These are phyloP conservation scores for Cadophora sp. DNA, from an alignment of 2,329 filamentous ascomycete species.

Conservation along the genomic window DNA sequence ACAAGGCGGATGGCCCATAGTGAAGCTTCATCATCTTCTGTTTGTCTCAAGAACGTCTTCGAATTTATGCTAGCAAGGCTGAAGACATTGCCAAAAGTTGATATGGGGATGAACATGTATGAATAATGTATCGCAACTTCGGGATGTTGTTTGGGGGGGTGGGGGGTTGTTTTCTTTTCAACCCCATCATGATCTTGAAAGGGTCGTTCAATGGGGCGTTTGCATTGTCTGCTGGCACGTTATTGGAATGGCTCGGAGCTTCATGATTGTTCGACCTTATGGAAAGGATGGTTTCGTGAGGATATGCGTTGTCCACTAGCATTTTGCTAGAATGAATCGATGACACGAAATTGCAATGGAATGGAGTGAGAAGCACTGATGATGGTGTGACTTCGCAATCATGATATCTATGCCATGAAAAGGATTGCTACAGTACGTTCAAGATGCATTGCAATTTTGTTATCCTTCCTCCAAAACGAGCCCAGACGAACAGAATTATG, in stretches of 20 bases:
- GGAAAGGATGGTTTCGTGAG: not conserved
- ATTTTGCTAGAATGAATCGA: constrained; percentile 6
- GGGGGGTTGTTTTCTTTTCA: no score
- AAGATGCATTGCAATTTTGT: not conserved
- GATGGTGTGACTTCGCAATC: not conserved
- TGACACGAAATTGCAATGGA: not conserved
- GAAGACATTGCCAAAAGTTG: not conserved
- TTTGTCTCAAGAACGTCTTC: not conserved
- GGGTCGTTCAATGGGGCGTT: not conserved
- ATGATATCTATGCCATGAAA: no score
- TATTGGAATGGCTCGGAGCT: not conserved
- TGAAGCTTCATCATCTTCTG: not conserved
- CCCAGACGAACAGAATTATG: not conserved
- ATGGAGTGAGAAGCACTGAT: not conserved
- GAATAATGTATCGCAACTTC: not conserved
- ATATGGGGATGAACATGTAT: not conserved
- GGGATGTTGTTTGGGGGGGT: not conserved
- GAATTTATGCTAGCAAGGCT: not conserved
- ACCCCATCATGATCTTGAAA: not conserved
- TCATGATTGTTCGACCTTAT: not conserved
- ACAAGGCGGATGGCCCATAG: not conserved
- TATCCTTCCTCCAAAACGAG: not conserved
- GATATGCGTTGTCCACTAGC: constrained; percentile 9
- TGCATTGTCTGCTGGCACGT: not conserved
- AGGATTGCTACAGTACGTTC: no score